These are phyloP conservation scores for Apiospora sp. DNA, from an alignment of 2,329 filamentous ascomycete species.

Conservation along the genomic window DNA sequence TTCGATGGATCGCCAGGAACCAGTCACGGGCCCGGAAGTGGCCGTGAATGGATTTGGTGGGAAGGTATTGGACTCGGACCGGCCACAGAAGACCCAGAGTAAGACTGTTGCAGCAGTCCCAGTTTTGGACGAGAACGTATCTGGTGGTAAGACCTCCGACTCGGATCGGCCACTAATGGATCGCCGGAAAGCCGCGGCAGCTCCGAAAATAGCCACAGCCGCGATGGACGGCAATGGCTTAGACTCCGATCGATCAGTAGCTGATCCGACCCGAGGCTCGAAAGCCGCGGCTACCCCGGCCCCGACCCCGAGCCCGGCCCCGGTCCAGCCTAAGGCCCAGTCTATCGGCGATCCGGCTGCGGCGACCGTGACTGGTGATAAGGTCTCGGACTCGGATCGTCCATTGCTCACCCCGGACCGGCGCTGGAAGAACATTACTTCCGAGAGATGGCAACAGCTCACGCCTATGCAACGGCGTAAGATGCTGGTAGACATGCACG, in stretches of 20 bases:
- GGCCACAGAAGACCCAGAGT: neutral
- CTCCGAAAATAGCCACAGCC: too few species aligned
- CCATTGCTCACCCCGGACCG: neutral
- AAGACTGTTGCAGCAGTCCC: neutral
- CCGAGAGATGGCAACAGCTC: slow-evolving; percentile 25
- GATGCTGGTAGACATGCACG: slow-evolving; percentile 36
- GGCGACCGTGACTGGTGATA: neutral
- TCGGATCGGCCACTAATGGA: slow-evolving; percentile 14
- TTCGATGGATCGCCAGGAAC: neutral
- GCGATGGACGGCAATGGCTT: neutral
- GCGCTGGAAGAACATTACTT: slow-evolving; percentile 14
- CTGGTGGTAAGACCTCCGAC: neutral
- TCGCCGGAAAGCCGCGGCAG: neutral
- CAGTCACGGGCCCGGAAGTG: neutral
- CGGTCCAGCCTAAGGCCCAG: neutral
- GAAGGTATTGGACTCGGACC: neutral
- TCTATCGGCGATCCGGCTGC: neutral
- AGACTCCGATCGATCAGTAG: neutral
- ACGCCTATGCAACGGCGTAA: slow-evolving; percentile 31
- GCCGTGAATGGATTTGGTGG: neutral
- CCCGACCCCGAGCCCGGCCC: neutral
- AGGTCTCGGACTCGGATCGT: slow-evolving; percentile 4
- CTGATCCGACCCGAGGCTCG: neutral
- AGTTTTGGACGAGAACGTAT: neutral
- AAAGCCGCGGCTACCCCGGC: neutral